Base-by-base conservation (phyloP, 1,139 yeast species). In the Meyerozyma sp. region DNA sequence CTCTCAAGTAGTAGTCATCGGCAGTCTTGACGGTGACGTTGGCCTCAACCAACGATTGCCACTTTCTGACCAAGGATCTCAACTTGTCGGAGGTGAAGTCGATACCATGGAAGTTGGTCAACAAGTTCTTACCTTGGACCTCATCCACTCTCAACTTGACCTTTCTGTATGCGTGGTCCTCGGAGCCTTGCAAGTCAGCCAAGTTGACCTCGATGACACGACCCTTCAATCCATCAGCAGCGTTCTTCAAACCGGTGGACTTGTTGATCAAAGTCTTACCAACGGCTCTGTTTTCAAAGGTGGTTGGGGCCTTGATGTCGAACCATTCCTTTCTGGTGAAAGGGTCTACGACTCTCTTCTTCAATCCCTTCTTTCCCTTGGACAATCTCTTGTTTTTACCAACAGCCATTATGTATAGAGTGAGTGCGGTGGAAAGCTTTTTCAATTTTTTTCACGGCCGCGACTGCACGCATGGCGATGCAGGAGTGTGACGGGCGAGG, bases 341-440 rank as follows among this genome's bases (percentile, higher is more conserved):
- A 68, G 95, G 95, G 81, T 87, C 95, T 61, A 86, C 91, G 70
- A 83, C 89, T 84, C 82, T 87, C 91, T 87, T 88, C 94, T 88
- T 88, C 74, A 85, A 74, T 67, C 95, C 95, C 78, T 87, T 88
- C 89, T 87, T 87, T 74, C 95, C 95, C 81, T 87, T 87, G 77
- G 91, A 84, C 77, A 87, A 79, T 82, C 95, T 84, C 90, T 88
- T 88, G 76, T 88, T 88, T 87, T 88, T 88, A 73, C 95, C 95
- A 75, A 88, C 93, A 82, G 93, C 95, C 95, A 87, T 86, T 43
- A 35, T 52, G 37, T 36, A 25, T 35, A 29, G 40, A n/a, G 14
- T 11, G 10, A 18, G 29, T 16, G 38, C 40, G 35, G 36, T 29
- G 23, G 29, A 38, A 38, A 38, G 34, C 32, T 38, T 38, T 34